Conservation (phyloP, 176 grass and related monocot species). For the Cenchrus purpureus region DNA sequence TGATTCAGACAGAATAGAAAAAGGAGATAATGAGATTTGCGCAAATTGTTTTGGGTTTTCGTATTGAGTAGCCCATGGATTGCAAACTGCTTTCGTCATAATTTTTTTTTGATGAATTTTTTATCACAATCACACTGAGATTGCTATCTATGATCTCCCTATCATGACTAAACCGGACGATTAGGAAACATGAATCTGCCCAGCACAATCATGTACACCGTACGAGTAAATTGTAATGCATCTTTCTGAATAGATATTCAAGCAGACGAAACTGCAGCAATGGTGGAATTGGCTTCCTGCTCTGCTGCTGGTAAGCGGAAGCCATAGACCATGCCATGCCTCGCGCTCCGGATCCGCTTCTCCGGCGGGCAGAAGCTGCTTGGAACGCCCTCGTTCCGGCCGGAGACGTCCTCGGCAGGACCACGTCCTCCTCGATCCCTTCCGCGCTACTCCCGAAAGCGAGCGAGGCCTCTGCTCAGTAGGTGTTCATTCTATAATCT, state of each 20-base stretch:
- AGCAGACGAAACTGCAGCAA: not conserved
- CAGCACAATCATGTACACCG: not conserved
- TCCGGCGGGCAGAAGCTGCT: not conserved
- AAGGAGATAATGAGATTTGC: not conserved
- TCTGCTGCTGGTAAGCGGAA: not conserved
- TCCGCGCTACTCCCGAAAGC: too few relatives aligned
- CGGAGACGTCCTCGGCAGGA: too few relatives aligned
- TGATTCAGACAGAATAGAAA: slow-evolving; percentile 11
- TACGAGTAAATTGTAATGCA: not conserved
- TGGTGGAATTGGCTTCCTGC: not conserved
- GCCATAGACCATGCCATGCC: not conserved
- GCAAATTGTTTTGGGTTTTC: not conserved
- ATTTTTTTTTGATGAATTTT: not conserved
- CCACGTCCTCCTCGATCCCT: too few relatives aligned
- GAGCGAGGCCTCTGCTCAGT: too few relatives aligned
- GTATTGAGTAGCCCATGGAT: not conserved
- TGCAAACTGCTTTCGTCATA: not conserved
- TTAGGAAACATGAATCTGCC: not conserved
- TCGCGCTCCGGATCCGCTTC: not conserved
- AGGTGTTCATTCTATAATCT: too few relatives aligned
- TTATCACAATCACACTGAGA: not conserved
- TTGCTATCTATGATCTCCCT: not conserved
- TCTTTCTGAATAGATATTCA: not conserved
- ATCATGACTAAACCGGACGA: too few relatives aligned
- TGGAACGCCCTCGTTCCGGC: not conserved